Evolutionary conservation across 352 stramenopile genomes (phyloP), one percentile per base, ranked within the genome.

Genomic region (Phytophthora ramorum): DNA sequence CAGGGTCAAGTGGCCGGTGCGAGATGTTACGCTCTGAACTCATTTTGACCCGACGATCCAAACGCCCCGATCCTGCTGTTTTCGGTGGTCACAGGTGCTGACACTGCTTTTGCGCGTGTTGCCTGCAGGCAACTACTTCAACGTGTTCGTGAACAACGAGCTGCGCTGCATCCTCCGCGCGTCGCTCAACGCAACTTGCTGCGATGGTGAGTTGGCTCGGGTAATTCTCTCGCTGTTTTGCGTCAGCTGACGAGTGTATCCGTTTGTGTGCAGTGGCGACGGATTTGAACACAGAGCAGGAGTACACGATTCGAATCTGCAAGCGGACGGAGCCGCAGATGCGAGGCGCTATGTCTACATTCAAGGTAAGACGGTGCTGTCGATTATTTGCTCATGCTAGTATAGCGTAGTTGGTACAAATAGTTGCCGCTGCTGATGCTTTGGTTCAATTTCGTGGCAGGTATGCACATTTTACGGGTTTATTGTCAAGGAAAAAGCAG

Each of bases 401-500:
- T 24, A 24, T 24, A 24, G 22, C 3, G 28, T 26, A 40, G 5
- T 37, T 68, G 26, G 24, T 40, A 1, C 38, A 44, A 8, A 30
- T 57, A 1, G 19, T 53, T 22, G 37, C 20, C 38, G 12, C 49
- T 24, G 9, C 16, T 38, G 9, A 35, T 35, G 38, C 14, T 10
- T 44, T 44, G n/a, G 12, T 19, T 12, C 13, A 30, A 41, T 35
- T 50, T 24, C 30, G 26, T 10, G 22, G 12, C 38, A 92, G 83
- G 84, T 96, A 41, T 96, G 86, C 64, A 96, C 88, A 53, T 94
- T 96, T 66, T 96, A 96, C 59, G 88, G 88, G 7, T 96, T 94
- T 58, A 91, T 96, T 47, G 62, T 95, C n/a, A 83, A 93, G 26
- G 71, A 79, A 32, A 77, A 63, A 7, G 83, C 83, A 38, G 79